phyloP scores from a whole-genome alignment of 352 stramenopile genomes.

The Achlya hypogyna region DNA sequence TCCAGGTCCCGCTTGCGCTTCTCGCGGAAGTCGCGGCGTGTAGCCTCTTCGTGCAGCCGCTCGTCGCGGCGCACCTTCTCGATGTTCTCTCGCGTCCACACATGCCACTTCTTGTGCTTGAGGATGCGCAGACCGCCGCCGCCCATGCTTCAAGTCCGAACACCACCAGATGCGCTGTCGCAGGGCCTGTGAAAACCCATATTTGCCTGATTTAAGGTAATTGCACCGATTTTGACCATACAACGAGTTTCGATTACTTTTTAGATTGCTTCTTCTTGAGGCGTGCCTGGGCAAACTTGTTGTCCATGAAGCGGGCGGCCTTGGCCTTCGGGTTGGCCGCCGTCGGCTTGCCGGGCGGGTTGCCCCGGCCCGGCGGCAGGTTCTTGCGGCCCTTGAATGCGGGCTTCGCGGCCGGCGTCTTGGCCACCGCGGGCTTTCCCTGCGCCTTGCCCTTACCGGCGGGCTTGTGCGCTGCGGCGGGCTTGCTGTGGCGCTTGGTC shows the following conservation, averaged over 20 bases:
- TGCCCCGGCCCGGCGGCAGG: not conserved
- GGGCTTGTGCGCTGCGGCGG: not conserved
- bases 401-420: not conserved
- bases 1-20: constrained; percentile 17
- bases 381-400: not conserved
- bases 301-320: constrained; percentile 14
- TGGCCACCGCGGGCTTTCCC: not conserved
- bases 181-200: no score
- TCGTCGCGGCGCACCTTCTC: constrained; percentile 68
- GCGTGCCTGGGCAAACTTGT: constrained; percentile 18
- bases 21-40: constrained; percentile 25
- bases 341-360: not conserved
- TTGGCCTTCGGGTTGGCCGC: constrained; percentile 7
- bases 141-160: constrained; percentile 31
- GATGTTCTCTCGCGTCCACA: constrained; percentile 78
- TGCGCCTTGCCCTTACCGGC: not conserved
- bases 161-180: not conserved
- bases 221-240: no score
- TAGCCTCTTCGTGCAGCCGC: constrained; percentile 30
- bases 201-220: no score
- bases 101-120: constrained; percentile 77
- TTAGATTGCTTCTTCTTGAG: constrained; percentile 17
- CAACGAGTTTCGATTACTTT: constrained; percentile 14
- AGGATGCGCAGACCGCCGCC: constrained; percentile 56
- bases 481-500: not conserved